phyloP scores from a whole-genome alignment of 306 rosid species.

The Nissolia schottii region DNA sequence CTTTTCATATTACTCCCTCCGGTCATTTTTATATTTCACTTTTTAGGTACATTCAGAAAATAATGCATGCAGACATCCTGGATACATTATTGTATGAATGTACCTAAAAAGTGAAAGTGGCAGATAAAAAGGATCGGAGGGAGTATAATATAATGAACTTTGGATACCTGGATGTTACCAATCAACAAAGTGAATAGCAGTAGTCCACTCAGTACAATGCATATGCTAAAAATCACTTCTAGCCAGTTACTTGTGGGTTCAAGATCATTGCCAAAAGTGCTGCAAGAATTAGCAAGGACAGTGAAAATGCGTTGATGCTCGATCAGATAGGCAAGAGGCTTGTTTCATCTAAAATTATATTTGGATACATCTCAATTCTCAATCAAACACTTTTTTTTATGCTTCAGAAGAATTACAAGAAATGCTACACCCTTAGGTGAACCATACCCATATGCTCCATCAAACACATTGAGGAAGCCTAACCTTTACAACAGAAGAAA shows the following conservation, averaged over 20 bases:
- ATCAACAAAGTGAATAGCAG: slow-evolving; percentile 92
- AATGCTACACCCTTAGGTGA: too few species aligned
- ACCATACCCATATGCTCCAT: too few species aligned
- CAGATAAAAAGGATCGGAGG: too few species aligned
- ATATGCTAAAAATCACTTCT: slow-evolving; percentile 92
- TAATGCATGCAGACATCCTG: too few species aligned
- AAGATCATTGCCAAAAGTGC: slow-evolving; percentile 97
- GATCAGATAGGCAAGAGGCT: neutral
- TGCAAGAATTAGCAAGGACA: slow-evolving; percentile 31
- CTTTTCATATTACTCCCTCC: neutral
- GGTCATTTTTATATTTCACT: too few species aligned
- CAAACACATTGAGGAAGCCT: neutral
- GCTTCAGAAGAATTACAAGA: too few species aligned
- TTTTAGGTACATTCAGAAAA: too few species aligned
- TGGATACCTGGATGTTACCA: slow-evolving; percentile 88
- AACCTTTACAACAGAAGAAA: neutral
- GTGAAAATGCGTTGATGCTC: neutral
- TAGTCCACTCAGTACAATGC: slow-evolving; percentile 78
- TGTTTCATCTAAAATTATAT: neutral
- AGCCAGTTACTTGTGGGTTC: slow-evolving; percentile 97
- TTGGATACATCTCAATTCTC: neutral
- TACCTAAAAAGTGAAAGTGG: too few species aligned
- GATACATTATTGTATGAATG: too few species aligned
- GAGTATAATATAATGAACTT: neutral
- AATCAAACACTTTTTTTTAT: too few species aligned